Evolutionary conservation across 192 early-diverging fungal genomes (phyloP).

Genomic region (Paraglomus brasilianum): DNA sequence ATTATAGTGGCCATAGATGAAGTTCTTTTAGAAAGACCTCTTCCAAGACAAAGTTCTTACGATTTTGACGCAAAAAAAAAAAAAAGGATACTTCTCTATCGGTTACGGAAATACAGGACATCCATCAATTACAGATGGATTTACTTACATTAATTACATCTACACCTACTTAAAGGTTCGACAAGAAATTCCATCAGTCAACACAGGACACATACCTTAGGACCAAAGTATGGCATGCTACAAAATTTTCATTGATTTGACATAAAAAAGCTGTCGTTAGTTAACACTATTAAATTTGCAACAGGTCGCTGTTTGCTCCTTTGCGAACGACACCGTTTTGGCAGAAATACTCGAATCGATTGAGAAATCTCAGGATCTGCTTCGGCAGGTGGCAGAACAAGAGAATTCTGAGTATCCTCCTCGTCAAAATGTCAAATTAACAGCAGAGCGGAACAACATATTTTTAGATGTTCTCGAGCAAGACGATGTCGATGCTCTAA

Average conservation of each 20-base stretch:
- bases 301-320: slow-evolving; percentile 33
- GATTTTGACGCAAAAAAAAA: not conserved
- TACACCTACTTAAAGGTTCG: not conserved
- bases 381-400: slow-evolving; percentile 24
- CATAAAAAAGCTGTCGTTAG: slow-evolving; percentile 13
- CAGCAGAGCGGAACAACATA: slow-evolving; percentile 35
- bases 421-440: slow-evolving; percentile 23
- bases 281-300: slow-evolving; percentile 45
- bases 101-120: not conserved
- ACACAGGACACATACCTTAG: slow-evolving; percentile 40
- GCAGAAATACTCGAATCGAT: slow-evolving; percentile 33
- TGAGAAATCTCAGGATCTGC: slow-evolving; percentile 31
- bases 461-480: slow-evolving; percentile 38
- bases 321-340: slow-evolving; percentile 34
- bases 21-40: not conserved
- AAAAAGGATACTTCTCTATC: not conserved
- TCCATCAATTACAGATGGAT: not conserved
- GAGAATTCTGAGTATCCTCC: slow-evolving; percentile 18
- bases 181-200: not conserved
- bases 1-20: not conserved
- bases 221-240: slow-evolving; percentile 41
- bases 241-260: not conserved
- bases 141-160: not conserved
- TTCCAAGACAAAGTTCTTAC: not conserved
- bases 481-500: slow-evolving; percentile 39